Evolutionary conservation across 441 rosid species (phyloP).

Genomic region (Manihot esculenta): DNA sequence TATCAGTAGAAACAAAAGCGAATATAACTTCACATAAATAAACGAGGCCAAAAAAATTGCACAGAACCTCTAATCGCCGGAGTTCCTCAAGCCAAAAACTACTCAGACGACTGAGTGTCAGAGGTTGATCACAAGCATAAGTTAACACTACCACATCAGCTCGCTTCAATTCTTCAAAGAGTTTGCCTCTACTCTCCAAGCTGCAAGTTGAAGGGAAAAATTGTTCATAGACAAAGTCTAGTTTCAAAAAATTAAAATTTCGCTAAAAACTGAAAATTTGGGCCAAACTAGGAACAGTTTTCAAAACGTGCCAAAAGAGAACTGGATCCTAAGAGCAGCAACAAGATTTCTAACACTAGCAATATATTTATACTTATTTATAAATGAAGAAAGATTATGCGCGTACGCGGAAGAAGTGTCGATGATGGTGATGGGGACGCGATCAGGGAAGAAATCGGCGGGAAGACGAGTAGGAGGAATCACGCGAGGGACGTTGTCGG

Average conservation of each 20-base stretch:
- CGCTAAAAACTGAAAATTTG: not conserved
- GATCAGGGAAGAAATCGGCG: conserved; percentile 77
- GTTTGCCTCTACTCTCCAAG: conserved; percentile 55
- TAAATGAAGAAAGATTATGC: not conserved
- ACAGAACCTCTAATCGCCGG: conserved; percentile 61
- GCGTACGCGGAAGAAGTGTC: conserved; percentile 78
- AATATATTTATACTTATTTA: not conserved
- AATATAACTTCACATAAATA: not conserved
- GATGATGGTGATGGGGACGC: conserved; percentile 65
- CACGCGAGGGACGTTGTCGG: conserved; percentile 62
- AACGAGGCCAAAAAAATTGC: not conserved
- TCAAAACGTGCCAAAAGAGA: not conserved
- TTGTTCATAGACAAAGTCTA: conserved; percentile 3
- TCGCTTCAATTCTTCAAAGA: conserved; percentile 57
- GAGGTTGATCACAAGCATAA: conserved; percentile 66
- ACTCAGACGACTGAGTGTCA: conserved; percentile 56
- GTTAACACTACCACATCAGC: conserved; percentile 85
- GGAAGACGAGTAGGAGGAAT: conserved; percentile 82
- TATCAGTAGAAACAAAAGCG: not conserved
- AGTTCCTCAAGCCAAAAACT: conserved; percentile 81
- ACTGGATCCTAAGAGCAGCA: not conserved
- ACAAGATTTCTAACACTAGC: not conserved
- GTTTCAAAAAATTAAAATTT: conserved; percentile 5
- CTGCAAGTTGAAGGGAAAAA: conserved; percentile 21
- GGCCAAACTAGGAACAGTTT: not conserved